A percentile compares a stretch with the other conserved stretches of the same genome.
phyloP scores from a whole-genome alignment of 768 basidiomycete species.

The Amanita brunnescens region DNA sequence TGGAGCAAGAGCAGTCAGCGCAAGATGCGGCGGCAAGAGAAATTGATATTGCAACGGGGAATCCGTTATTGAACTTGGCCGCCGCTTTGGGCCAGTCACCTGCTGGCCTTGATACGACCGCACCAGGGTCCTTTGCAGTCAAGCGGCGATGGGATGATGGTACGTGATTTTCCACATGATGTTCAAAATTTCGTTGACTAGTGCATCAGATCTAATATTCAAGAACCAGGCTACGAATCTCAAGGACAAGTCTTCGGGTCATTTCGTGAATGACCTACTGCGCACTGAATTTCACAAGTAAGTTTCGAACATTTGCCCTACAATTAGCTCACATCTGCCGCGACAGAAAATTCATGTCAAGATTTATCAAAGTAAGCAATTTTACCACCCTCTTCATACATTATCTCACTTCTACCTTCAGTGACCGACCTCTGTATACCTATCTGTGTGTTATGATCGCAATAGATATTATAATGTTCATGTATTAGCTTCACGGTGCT shows the following conservation, averaged over 20 bases:
- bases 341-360: constrained; percentile 81
- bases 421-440: constrained; percentile 12
- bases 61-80: constrained; percentile 86
- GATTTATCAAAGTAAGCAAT: constrained; percentile 70
- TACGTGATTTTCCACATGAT: constrained; percentile 24
- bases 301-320: background rate
- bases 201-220: constrained; percentile 78
- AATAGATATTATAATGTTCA: constrained; percentile 4
- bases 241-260: constrained; percentile 54
- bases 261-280: constrained; percentile 93
- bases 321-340: background rate
- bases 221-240: constrained; percentile 80
- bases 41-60: constrained; percentile 75
- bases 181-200: background rate
- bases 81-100: constrained; percentile 79
- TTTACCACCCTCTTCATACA: background rate
- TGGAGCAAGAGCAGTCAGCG: constrained; percentile 69
- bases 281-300: constrained; percentile 92
- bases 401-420: background rate
- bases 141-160: constrained; percentile 96
- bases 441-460: constrained; percentile 9
- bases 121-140: constrained; percentile 80
- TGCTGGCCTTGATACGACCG: constrained; percentile 59
- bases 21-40: constrained; percentile 56
- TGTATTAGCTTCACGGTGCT: background rate